A percentile compares a stretch with the other conserved stretches of the same genome.
These are phyloP conservation scores for Pichia sp. DNA, from an alignment of 1,139 yeast genomes.

Conservation along the genomic window DNA sequence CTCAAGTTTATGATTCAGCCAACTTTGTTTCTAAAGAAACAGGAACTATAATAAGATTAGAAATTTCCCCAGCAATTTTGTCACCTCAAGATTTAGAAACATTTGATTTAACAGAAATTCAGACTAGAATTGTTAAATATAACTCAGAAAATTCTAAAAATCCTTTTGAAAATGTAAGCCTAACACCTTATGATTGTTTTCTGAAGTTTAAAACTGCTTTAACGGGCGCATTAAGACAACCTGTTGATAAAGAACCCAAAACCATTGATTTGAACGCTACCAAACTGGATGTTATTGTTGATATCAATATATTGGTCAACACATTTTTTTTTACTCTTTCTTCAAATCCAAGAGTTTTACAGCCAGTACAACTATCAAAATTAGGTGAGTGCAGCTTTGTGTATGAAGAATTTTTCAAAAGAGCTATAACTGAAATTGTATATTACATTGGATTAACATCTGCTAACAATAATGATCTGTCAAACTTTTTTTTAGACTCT, in stretches of 20 bases:
- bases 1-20: conserved; percentile 35
- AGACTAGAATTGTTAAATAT: conserved; percentile 31
- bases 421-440: conserved; percentile 41
- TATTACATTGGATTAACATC: conserved; percentile 20
- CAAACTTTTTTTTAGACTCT: conserved; percentile 13
- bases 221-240: conserved; percentile 50
- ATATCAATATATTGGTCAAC: conserved; percentile 44
- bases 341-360: conserved; percentile 25
- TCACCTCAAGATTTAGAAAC: conserved; percentile 30
- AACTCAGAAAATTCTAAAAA: conserved; percentile 42
- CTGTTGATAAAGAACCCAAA: conserved; percentile 39
- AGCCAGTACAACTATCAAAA: conserved; percentile 50
- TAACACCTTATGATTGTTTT: conserved; percentile 36
- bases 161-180: conserved; percentile 48
- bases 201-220: conserved; percentile 52
- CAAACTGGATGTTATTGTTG: conserved; percentile 47
- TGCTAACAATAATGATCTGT: conserved; percentile 1
- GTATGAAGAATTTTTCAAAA: conserved; percentile 35
- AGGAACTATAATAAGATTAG: conserved; percentile 37
- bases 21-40: conserved; percentile 39
- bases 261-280: conserved; percentile 46
- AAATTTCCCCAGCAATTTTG: conserved; percentile 38
- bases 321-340: conserved; percentile 41
- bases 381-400: conserved; percentile 18
- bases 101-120: conserved; percentile 36